phyloP scores from a whole-genome alignment of 495 filamentous ascomycete genomes.

The Xylaria sp. region DNA sequence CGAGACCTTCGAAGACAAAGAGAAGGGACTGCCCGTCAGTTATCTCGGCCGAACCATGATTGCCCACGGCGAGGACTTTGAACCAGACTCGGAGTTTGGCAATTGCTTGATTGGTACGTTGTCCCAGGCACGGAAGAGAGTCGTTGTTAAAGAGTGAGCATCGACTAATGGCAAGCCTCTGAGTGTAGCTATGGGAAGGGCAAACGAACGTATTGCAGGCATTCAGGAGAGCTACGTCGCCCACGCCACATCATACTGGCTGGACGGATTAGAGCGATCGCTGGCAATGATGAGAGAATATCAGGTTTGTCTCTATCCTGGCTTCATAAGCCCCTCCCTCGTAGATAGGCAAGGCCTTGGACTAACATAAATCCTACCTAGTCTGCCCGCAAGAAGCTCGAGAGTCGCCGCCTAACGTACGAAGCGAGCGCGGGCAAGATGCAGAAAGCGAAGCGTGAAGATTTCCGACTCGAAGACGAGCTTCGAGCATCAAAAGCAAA shows the following conservation, averaged over 20 bases:
- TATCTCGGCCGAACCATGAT: slow-evolving; percentile 90
- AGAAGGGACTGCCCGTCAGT: slow-evolving; percentile 79
- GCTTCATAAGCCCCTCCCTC: neutral
- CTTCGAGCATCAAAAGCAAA: slow-evolving; percentile 90
- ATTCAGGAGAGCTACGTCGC: slow-evolving; percentile 85
- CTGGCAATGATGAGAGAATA: slow-evolving; percentile 98
- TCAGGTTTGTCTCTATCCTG: slow-evolving; percentile 60
- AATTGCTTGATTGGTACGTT: slow-evolving; percentile 80
- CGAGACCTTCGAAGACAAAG: slow-evolving; percentile 81
- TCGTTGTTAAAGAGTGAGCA: neutral
- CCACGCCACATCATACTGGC: slow-evolving; percentile 85
- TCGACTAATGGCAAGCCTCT: neutral
- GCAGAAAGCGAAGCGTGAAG: slow-evolving; percentile 92
- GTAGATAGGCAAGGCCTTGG: neutral
- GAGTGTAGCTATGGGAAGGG: slow-evolving; percentile 72
- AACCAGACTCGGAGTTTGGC: slow-evolving; percentile 89
- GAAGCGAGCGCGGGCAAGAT: slow-evolving; percentile 90
- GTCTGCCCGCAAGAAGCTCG: slow-evolving; percentile 92
- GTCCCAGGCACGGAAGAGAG: neutral
- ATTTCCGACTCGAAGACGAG: slow-evolving; percentile 93
- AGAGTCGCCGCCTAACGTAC: slow-evolving; percentile 87
- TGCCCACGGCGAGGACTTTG: slow-evolving; percentile 91
- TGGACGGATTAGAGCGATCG: slow-evolving; percentile 88
- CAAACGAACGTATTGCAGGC: slow-evolving; percentile 87
- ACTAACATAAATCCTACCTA: slow-evolving; percentile 43